A percentile compares a stretch with the other conserved stretches of the same genome.
Evolutionary conservation across 2,329 filamentous ascomycete species (phyloP).

Genomic region (Coleophoma cylindrospora): DNA sequence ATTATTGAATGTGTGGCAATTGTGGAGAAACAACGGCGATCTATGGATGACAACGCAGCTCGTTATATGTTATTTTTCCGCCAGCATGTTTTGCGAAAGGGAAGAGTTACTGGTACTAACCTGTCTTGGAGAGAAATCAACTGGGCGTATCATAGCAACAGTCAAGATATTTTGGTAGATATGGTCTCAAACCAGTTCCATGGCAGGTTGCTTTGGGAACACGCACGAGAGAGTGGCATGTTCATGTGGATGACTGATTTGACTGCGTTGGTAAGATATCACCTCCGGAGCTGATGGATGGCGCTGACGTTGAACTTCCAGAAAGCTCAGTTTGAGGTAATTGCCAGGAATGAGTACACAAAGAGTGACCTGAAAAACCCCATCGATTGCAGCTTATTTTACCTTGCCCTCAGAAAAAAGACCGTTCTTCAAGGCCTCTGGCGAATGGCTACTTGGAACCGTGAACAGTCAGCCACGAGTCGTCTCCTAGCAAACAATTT

Average conservation of each 20-base stretch:
- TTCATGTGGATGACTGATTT: conserved; percentile 92
- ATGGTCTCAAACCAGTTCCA: conserved; percentile 78
- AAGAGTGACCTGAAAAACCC: conserved; percentile 84
- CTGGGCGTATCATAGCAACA: conserved; percentile 79
- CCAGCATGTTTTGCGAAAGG: conserved; percentile 68
- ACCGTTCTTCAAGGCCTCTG: conserved; percentile 84
- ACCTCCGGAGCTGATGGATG: not conserved
- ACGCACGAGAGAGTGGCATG: conserved; percentile 80
- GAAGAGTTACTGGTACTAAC: conserved; percentile 56
- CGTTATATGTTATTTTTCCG: conserved; percentile 86
- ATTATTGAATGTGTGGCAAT: conserved; percentile 80
- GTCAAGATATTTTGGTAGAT: conserved; percentile 85
- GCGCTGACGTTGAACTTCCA: conserved; percentile 26
- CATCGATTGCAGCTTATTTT: conserved; percentile 85
- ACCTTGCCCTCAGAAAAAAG: conserved; percentile 88
- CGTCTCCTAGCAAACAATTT: conserved; percentile 89
- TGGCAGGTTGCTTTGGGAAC: conserved; percentile 75
- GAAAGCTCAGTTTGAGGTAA: conserved; percentile 77
- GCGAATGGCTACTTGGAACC: conserved; percentile 89
- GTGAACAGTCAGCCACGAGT: conserved; percentile 76
- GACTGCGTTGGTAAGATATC: conserved; percentile 62
- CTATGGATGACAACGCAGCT: conserved; percentile 85
- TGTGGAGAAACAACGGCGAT: conserved; percentile 81
- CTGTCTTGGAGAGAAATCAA: conserved; percentile 76
- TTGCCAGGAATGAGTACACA: conserved; percentile 91